Evolutionary conservation across 2,329 filamentous ascomycete species (phyloP), one percentile per base, ranked within the genome.

Genomic region (Ophiostoma montium): DNA sequence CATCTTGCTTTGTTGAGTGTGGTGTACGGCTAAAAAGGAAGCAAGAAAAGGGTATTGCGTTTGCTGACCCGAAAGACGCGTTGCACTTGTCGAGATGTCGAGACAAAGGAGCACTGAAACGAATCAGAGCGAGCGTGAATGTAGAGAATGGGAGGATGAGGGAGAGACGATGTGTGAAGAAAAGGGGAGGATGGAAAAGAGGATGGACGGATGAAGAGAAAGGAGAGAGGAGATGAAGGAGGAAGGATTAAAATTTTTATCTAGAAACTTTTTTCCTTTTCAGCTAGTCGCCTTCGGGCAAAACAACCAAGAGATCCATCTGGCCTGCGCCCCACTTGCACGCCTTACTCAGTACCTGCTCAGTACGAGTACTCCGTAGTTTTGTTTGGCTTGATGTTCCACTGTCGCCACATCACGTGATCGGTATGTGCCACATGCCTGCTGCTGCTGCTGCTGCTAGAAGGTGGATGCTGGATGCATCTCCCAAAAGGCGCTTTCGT

Each of bases 401-500:
- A 36, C 43, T 48, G 48, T 54, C 47, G 50, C 54, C 48, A 52
- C 52, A 31, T 48, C 50, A 52, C 53, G 48, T 54, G 51, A 31
- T n/a, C 15, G 23, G 23, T 27, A 27, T 1, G 18, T 15, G 12
- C 9, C 12, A 3, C 5, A 33, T 10, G 13, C 3, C 12, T 33
- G 3, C 31, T 15, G 3, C 5, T 12, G 31, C 6, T 33, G 12
- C 3, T 33, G 12, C 12, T 11, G 31, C 30, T 12, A 16, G 31
- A 7, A 31, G 6, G 30, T 48, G 36, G 2, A 47, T 54, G 18
- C 52, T 55, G 50, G n/a, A n/a, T 59, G 63, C 79, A 86, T 85
- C 50, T 83, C 74, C 83, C 83, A 87, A 60, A 87, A 87, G 1
- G 74, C 77, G 54, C 76, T 79, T 63, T 87, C 83, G 73, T 86